Percentiles rank a stretch among this genome's conserved stretches.
Evolutionary conservation across 108 stramenopile genomes (phyloP).

Genomic region (Chaetoceros muelleri): DNA sequence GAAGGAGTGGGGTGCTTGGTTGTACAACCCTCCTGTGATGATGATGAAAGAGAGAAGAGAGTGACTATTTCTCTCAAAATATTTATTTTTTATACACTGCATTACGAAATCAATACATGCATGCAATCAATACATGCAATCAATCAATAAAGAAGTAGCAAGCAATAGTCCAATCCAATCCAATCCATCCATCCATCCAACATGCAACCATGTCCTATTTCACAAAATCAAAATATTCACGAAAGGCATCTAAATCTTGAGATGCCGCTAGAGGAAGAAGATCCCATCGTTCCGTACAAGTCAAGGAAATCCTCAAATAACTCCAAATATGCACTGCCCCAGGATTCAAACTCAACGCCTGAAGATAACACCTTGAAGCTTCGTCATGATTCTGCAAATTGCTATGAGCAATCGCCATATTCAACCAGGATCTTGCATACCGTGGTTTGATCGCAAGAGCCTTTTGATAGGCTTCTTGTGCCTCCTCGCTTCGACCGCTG

Average conservation of each 20-base stretch:
- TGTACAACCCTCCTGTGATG: no score
- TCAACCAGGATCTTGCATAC: slow-evolving; percentile 94
- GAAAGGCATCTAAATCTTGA: slow-evolving; percentile 63
- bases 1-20: no score
- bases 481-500: slow-evolving; percentile 71
- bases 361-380: slow-evolving; percentile 87
- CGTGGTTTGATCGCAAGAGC: slow-evolving; percentile 82
- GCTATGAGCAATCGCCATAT: slow-evolving; percentile 90
- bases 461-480: slow-evolving; percentile 67
- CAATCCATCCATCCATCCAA: no score
- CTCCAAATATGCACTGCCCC: slow-evolving; percentile 89
- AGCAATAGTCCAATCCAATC: no score
- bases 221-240: slow-evolving; percentile 79
- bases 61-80: no score
- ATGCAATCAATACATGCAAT: no score
- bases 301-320: slow-evolving; percentile 89
- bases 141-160: no score
- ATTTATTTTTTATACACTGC: no score
- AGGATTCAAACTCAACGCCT: slow-evolving; percentile 84
- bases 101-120: no score
- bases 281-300: slow-evolving; percentile 86
- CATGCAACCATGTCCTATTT: no score
- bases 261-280: slow-evolving; percentile 67
- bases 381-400: slow-evolving; percentile 81
- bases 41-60: no score